Percentiles rank a stretch among this genome's conserved stretches.
Evolutionary conservation across 2,329 filamentous ascomycete genomes (phyloP).

Genomic region (Sordariomycetes sp.): DNA sequence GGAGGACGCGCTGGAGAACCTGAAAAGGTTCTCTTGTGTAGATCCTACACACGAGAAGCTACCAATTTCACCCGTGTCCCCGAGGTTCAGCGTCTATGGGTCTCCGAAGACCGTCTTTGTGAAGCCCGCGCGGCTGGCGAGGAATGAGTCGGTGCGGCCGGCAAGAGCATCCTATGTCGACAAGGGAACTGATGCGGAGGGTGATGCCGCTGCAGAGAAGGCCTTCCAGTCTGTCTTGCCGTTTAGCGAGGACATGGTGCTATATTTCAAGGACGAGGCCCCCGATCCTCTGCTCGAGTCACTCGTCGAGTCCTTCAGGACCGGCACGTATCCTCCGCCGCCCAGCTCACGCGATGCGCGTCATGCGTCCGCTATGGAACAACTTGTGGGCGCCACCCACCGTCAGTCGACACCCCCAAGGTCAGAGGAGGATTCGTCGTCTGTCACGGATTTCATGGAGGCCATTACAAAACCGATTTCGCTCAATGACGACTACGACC

Average conservation of each 20-base stretch:
- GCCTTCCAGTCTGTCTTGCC: conserved; percentile 35
- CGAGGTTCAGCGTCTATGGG: neutral
- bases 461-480: neutral
- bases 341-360: neutral
- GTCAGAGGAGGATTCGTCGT: neutral
- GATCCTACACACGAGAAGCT: conserved; percentile 11
- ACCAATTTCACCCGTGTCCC: neutral
- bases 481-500: conserved; percentile 32
- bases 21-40: conserved; percentile 16
- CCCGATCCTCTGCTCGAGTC: conserved; percentile 31
- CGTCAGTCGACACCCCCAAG: neutral
- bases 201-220: conserved; percentile 10
- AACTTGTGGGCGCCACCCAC: no score
- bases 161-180: conserved; percentile 23
- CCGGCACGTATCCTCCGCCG: conserved; percentile 20
- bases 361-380: neutral
- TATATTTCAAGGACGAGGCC: conserved; percentile 38
- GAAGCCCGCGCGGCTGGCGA: conserved; percentile 15
- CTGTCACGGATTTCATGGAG: neutral
- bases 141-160: conserved; percentile 14
- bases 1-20: conserved; percentile 5
- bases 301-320: conserved; percentile 34
- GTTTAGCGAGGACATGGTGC: conserved; percentile 47
- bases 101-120: conserved; percentile 16
- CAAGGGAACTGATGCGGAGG: conserved; percentile 25